Conservation (phyloP, 1,284 basidiomycete species). For the Paramarasmius palmivorus region DNA sequence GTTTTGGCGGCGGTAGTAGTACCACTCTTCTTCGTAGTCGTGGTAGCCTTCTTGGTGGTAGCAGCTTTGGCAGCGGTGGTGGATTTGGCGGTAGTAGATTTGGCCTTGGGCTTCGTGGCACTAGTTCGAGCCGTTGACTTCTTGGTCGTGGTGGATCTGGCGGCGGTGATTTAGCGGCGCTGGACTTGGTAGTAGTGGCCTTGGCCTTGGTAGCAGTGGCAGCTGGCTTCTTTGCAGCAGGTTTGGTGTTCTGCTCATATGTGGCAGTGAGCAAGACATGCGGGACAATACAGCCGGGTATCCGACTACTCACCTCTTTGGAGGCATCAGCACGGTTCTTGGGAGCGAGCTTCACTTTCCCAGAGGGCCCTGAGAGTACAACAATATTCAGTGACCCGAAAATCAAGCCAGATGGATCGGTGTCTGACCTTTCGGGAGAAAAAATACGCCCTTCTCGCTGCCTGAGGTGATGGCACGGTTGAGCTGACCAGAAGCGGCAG, state of each 20-base stretch:
- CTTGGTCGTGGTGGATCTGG: conserved; percentile 29
- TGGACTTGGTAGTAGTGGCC: conserved; percentile 26
- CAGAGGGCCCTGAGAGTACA: conserved; percentile 66
- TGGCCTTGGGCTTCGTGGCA: conserved; percentile 19
- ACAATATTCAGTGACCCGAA: conserved; percentile 33
- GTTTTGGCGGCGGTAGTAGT: conserved; percentile 23
- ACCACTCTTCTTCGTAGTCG: conserved; percentile 27
- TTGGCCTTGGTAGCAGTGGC: conserved; percentile 26
- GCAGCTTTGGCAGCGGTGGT: conserved; percentile 24
- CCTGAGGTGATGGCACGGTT: conserved; percentile 72
- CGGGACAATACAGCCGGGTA: not conserved
- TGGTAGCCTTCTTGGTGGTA: conserved; percentile 35
- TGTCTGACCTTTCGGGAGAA: conserved; percentile 65
- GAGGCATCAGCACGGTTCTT: conserved; percentile 56
- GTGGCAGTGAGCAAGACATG: conserved; percentile 9
- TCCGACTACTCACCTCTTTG: conserved; percentile 59
- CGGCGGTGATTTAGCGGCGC: conserved; percentile 32
- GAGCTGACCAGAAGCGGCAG: conserved; percentile 64
- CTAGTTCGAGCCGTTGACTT: conserved; percentile 18
- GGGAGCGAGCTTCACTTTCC: conserved; percentile 70
- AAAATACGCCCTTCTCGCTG: conserved; percentile 63
- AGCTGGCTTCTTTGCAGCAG: conserved; percentile 36
- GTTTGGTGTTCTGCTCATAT: conserved; percentile 37
- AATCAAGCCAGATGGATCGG: conserved; percentile 19
- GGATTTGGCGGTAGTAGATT: conserved; percentile 7